These are phyloP conservation scores for Psidium friedrichsthalianum DNA, from an alignment of 345 rosid species.

Conservation along the genomic window DNA sequence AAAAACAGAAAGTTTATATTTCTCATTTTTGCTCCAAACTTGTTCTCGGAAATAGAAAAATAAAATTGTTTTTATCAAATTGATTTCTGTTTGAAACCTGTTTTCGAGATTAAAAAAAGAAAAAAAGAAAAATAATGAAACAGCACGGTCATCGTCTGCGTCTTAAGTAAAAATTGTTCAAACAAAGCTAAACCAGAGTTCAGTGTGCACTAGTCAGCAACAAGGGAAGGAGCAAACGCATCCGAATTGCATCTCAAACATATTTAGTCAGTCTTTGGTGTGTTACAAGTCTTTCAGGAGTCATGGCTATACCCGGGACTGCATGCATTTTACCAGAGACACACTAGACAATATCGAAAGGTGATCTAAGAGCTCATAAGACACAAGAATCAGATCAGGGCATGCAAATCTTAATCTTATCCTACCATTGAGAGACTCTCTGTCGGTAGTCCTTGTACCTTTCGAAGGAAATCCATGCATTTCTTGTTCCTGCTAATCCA, in stretches of 20 bases:
- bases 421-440: neutral
- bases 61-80: no score
- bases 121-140: no score
- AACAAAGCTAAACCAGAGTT: neutral
- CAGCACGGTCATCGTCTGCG: no score
- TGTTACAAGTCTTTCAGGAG: neutral
- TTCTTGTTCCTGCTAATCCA: neutral
- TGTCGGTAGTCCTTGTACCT: neutral
- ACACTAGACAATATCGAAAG: neutral
- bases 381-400: neutral
- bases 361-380: neutral
- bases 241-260: neutral
- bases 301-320: neutral
- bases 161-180: fast-evolving
- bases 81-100: no score
- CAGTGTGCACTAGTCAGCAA: neutral
- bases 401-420: no score
- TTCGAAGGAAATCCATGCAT: neutral
- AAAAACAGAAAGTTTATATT: no score
- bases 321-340: neutral
- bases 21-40: no score
- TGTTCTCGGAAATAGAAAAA: no score
- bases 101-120: no score
- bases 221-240: neutral
- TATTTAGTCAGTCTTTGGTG: neutral